These are phyloP conservation scores for Citrullus colocynthis DNA, from an alignment of 306 rosid genomes.

Conservation along the genomic window DNA sequence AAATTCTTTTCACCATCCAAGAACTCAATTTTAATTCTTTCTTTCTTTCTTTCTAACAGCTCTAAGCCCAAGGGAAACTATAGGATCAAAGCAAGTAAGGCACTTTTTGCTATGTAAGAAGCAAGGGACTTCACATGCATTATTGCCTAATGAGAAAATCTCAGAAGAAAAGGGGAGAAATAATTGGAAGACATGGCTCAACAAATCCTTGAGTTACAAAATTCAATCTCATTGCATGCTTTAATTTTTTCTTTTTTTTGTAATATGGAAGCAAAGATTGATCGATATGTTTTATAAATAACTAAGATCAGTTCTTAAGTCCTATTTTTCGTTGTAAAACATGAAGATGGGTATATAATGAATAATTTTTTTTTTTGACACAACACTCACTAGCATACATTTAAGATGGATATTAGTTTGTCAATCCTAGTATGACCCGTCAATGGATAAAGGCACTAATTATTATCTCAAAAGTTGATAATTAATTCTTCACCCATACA, in stretches of 20 bases:
- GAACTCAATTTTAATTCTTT: neutral
- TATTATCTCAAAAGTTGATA: too few relatives aligned
- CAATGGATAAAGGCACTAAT: too few relatives aligned
- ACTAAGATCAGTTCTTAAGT: neutral
- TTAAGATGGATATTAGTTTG: too few relatives aligned
- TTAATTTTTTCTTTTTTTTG: neutral
- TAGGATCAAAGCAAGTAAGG: constrained; percentile 37
- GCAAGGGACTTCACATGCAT: constrained; percentile 3
- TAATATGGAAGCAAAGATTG: too few relatives aligned
- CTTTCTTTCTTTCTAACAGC: constrained; percentile 16
- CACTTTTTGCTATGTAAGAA: constrained; percentile 48
- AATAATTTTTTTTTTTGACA: neutral
- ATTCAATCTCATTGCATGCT: neutral
- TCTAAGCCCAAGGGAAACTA: constrained; percentile 37
- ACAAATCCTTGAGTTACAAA: neutral
- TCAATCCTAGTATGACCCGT: too few relatives aligned
- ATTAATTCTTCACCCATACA: too few relatives aligned
- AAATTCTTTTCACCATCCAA: neutral
- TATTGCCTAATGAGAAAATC: neutral
- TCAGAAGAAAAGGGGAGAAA: constrained; percentile 15
- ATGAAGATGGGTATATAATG: neutral
- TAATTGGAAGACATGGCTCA: constrained; percentile 40
- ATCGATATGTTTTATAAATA: neutral
- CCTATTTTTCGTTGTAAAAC: neutral
- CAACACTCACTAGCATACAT: too few relatives aligned